Evolutionary conservation across 2,329 filamentous ascomycete genomes (phyloP).

Genomic region (Fusarium gaditjirri): DNA sequence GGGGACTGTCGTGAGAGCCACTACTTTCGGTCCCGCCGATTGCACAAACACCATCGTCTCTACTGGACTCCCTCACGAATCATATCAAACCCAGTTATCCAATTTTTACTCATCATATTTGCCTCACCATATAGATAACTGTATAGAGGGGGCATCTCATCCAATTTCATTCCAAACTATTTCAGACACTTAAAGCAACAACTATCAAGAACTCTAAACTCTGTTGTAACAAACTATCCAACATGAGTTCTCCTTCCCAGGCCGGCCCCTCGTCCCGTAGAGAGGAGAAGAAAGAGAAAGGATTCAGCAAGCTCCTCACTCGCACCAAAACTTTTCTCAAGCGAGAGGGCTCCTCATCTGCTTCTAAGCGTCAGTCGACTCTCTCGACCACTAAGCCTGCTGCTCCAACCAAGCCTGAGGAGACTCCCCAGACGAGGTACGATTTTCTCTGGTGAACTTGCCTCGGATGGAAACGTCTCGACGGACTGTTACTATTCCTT

Average conservation of each 20-base stretch:
- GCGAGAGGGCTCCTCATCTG: conserved; percentile 48
- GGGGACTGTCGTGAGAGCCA: conserved; percentile 17
- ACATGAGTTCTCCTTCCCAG: conserved; percentile 58
- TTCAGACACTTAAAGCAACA: neutral
- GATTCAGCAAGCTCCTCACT: conserved; percentile 59
- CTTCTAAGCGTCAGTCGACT: conserved; percentile 44
- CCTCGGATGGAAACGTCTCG: neutral
- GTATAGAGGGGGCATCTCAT: neutral
- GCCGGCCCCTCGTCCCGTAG: conserved; percentile 49
- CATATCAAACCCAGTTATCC: neutral
- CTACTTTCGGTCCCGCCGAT: conserved; percentile 22
- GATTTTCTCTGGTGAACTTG: conserved; percentile 5
- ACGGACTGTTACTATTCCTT: neutral
- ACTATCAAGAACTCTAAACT: neutral
- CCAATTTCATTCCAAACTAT: neutral
- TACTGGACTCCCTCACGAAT: conserved; percentile 8
- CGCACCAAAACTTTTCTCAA: conserved; percentile 63
- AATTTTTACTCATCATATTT: neutral
- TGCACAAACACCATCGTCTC: conserved; percentile 8
- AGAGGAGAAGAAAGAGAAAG: conserved; percentile 57
- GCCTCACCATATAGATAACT: conserved; percentile 10
- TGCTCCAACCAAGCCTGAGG: conserved; percentile 36
- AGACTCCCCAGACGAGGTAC: conserved; percentile 44
- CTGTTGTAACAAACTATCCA: conserved; percentile 6
- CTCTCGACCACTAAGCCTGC: conserved; percentile 35